A percentile compares a stretch with the other conserved stretches of the same genome.
Evolutionary conservation across 257 asterid species (phyloP).

Genomic region (Asclepias syriaca): DNA sequence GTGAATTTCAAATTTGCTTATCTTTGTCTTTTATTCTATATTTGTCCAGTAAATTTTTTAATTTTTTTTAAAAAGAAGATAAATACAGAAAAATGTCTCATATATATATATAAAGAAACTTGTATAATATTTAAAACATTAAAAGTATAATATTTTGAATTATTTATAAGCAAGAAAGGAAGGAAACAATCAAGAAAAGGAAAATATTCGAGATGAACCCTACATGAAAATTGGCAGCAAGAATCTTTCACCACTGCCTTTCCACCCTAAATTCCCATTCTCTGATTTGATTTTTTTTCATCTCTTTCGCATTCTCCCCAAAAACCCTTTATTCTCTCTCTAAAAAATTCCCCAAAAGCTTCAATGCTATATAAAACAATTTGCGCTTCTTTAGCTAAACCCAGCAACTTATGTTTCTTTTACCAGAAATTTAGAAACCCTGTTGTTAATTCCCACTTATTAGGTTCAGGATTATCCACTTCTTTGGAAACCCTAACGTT

Average conservation of each 20-base stretch:
- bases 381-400: constrained; percentile 38
- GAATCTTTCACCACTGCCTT: background rate
- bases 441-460: constrained; percentile 24
- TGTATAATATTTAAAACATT: no score
- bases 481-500: constrained; percentile 27
- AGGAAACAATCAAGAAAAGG: no score
- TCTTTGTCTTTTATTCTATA: no score
- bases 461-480: constrained; percentile 23
- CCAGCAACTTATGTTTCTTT: constrained; percentile 32
- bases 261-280: background rate
- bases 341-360: background rate
- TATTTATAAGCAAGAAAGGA: no score
- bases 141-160: no score
- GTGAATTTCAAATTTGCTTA: no score
- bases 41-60: no score
- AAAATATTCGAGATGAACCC: no score
- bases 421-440: constrained; percentile 33
- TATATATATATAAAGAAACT: no score
- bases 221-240: constrained; percentile 22
- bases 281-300: constrained; percentile 2
- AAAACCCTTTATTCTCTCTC: background rate
- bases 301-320: background rate
- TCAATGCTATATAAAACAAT: constrained; percentile 69
- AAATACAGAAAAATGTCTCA: no score
- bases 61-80: no score